These are phyloP conservation scores for Pleoardoris graminearum DNA, from an alignment of 2,329 filamentous ascomycete genomes.

Conservation along the genomic window DNA sequence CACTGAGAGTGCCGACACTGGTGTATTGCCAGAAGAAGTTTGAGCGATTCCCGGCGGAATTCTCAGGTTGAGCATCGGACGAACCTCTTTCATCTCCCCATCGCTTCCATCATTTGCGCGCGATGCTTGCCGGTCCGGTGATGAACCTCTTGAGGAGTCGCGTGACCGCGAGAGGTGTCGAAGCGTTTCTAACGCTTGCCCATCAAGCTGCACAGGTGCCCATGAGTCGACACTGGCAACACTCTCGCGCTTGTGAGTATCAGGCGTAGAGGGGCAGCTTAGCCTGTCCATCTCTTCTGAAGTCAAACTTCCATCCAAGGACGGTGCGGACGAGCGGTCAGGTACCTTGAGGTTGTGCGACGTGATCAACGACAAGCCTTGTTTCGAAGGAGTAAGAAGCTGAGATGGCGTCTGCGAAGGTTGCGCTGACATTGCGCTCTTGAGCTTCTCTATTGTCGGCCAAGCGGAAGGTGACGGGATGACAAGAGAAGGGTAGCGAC, in stretches of 20 bases:
- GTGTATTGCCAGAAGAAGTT: slow-evolving; percentile 55
- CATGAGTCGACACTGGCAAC: slow-evolving; percentile 64
- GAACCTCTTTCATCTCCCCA: slow-evolving; percentile 65
- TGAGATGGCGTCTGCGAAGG: slow-evolving; percentile 47
- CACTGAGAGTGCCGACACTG: slow-evolving; percentile 80
- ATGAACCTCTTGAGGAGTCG: slow-evolving; percentile 18
- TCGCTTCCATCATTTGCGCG: slow-evolving; percentile 51
- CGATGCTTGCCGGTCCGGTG: slow-evolving; percentile 29
- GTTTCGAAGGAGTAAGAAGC: slow-evolving; percentile 75
- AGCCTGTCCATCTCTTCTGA: slow-evolving; percentile 84
- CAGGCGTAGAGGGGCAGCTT: slow-evolving; percentile 83
- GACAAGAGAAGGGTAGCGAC: slow-evolving; percentile 60
- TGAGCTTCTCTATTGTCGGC: slow-evolving; percentile 60
- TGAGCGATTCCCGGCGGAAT: slow-evolving; percentile 28
- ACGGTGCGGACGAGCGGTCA: slow-evolving; percentile 78
- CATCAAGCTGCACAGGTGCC: slow-evolving; percentile 67
- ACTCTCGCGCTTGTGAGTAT: slow-evolving; percentile 50
- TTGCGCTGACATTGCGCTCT: slow-evolving; percentile 59
- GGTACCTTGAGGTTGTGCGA: slow-evolving; percentile 64
- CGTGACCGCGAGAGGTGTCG: slow-evolving; percentile 63
- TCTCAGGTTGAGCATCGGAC: slow-evolving; percentile 52
- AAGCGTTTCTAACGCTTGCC: slow-evolving; percentile 78
- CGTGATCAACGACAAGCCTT: slow-evolving; percentile 71
- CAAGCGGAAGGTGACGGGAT: slow-evolving; percentile 63
- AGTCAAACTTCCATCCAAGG: slow-evolving; percentile 83